Evolutionary conservation across 495 filamentous ascomycete species (phyloP).

Genomic region (Penicillium paradoxum): DNA sequence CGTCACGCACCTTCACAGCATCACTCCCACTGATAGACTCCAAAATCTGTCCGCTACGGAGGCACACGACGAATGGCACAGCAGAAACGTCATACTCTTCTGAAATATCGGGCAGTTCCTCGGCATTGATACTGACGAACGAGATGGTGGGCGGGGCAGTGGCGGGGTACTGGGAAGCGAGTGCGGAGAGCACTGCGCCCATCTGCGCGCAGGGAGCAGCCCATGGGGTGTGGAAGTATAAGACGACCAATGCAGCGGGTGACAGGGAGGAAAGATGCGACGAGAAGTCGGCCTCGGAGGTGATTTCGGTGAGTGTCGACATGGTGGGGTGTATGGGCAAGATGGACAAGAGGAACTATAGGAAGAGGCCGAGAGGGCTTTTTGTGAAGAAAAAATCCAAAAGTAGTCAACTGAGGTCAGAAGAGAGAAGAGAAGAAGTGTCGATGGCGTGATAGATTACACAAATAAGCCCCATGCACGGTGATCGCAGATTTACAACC

Average conservation of each 20-base stretch:
- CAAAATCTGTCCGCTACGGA: constrained; percentile 63
- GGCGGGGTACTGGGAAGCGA: constrained; percentile 75
- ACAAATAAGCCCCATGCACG: constrained; percentile 2
- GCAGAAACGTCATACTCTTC: constrained; percentile 89
- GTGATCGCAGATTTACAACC: constrained; percentile 25
- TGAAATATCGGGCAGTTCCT: constrained; percentile 80
- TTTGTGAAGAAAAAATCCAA: too few species aligned
- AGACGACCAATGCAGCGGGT: constrained; percentile 62
- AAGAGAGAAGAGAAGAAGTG: background rate
- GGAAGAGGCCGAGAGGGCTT: background rate
- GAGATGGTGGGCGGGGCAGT: constrained; percentile 59
- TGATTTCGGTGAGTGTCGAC: constrained; percentile 73
- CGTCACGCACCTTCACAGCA: constrained; percentile 70
- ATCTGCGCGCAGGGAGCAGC: constrained; percentile 95
- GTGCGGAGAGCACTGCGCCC: constrained; percentile 75
- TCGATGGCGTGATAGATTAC: constrained; percentile 23
- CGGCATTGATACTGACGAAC: constrained; percentile 86
- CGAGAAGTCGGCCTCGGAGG: constrained; percentile 61
- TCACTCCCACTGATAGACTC: constrained; percentile 86
- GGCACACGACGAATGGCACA: constrained; percentile 84
- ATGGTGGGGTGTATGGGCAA: constrained; percentile 43
- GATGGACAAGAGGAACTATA: constrained; percentile 9
- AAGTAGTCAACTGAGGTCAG: too few species aligned
- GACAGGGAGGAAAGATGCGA: constrained; percentile 59
- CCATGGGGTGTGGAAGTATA: constrained; percentile 96